Conservation (phyloP, 176 grass and related monocot species). For the Oryza rufipogon region DNA sequence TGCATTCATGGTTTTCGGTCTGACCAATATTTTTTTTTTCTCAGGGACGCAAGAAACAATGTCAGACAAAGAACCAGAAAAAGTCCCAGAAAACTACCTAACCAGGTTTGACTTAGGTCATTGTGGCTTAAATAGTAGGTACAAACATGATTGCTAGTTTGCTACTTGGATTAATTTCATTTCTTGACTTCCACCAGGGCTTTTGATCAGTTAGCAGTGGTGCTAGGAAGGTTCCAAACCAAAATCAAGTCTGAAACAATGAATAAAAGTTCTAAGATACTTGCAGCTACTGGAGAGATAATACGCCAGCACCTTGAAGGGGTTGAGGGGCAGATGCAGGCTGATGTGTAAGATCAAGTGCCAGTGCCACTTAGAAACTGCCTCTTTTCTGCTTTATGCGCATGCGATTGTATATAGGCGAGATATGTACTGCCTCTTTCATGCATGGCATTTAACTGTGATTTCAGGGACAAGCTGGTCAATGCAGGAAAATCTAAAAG, state of each 20-base stretch:
- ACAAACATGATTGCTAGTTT: not conserved
- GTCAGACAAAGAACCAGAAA: conserved; percentile 54
- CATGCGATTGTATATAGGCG: not conserved
- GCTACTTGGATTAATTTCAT: conserved; percentile 23
- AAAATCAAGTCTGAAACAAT: conserved; percentile 74
- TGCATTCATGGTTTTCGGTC: conserved; percentile 23
- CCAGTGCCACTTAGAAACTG: conserved; percentile 25
- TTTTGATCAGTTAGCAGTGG: conserved; percentile 66
- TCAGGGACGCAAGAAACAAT: conserved; percentile 66
- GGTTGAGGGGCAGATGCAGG: conserved; percentile 72
- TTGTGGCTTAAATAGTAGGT: conserved; percentile 20
- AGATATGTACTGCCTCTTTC: conserved; percentile 17
- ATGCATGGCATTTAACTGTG: conserved; percentile 37
- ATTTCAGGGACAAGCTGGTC: conserved; percentile 76
- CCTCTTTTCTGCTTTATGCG: conserved; percentile 6
- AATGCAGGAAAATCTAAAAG: conserved; percentile 72
- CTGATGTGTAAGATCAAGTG: conserved; percentile 77
- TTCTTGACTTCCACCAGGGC: conserved; percentile 56
- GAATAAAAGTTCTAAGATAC: conserved; percentile 79
- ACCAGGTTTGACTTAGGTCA: conserved; percentile 56
- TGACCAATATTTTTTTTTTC: conserved; percentile 17
- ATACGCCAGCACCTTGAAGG: conserved; percentile 66
- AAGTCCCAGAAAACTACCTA: conserved; percentile 68
- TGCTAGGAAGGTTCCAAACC: conserved; percentile 76
- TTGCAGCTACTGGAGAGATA: conserved; percentile 65